Percentiles rank a stretch among this genome's conserved stretches.
Conservation (phyloP, 495 filamentous ascomycete genomes). For the Thermothielavioides terrestris region DNA sequence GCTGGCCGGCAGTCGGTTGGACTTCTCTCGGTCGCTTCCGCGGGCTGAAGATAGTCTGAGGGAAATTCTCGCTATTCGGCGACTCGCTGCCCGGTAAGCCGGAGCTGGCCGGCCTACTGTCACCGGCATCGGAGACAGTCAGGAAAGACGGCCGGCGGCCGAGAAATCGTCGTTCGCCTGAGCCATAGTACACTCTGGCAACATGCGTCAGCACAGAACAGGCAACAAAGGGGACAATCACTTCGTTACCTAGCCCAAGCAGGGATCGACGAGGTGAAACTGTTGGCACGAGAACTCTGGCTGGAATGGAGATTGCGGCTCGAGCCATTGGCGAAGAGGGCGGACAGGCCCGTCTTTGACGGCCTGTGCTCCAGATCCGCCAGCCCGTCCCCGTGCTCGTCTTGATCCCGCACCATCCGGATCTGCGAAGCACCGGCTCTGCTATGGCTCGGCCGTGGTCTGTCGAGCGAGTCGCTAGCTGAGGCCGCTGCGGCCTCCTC, state of each 20-base stretch:
- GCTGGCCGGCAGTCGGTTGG: constrained; percentile 10
- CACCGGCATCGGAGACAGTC: constrained; percentile 31
- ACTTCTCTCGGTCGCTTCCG: constrained; percentile 40
- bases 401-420: constrained; percentile 40
- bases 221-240: not conserved
- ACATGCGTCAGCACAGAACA: not conserved
- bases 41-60: constrained; percentile 43
- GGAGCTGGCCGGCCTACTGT: constrained; percentile 35
- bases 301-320: constrained; percentile 43
- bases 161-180: constrained; percentile 42
- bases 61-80: constrained; percentile 40
- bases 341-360: constrained; percentile 37
- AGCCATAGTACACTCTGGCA: constrained; percentile 45
- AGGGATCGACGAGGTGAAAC: constrained; percentile 53
- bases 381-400: constrained; percentile 48
- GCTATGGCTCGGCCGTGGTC: constrained; percentile 27
- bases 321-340: constrained; percentile 33
- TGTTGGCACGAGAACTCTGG: constrained; percentile 42
- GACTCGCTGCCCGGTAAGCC: constrained; percentile 30
- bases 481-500: constrained; percentile 24
- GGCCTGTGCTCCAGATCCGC: constrained; percentile 42
- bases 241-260: constrained; percentile 49
- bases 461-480: constrained; percentile 34
- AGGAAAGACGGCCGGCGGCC: constrained; percentile 31
- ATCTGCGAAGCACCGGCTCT: constrained; percentile 24